Evolutionary conservation across 1,139 yeast genomes (phyloP), one percentile per base, ranked within the genome.

Genomic region (Yamadazyma taylorii): DNA sequence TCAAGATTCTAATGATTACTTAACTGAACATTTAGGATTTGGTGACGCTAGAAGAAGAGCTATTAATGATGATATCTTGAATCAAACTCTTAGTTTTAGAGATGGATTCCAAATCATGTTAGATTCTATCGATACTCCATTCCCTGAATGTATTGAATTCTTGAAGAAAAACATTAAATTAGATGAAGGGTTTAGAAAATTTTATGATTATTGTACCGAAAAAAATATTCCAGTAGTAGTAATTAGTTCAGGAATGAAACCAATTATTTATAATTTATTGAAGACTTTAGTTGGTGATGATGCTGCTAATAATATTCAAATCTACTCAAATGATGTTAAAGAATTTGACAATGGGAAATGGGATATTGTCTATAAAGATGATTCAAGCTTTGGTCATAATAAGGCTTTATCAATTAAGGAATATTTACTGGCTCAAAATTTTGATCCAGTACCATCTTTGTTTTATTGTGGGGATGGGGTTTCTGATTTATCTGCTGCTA

Each of bases 381-480:
- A 85, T 38, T 76, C 95, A 7, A 73, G 80, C 17, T 90, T 88
- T 58, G 99, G 99, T 37, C 99, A 92, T 60, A 97, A 92, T 65
- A 92, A 92, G 68, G 81, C 96, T 33, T 73, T 78, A 38, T 84
- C 94, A 24, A 89, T 90, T 51, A 73, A 76, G 42, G 85, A 87
- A 30, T 85, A 78, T 55, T 76, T 72, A 60, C 50, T 57, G 44
- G 46, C 66, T 59, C 58, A 75, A 70, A 50, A 66, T 53, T 56
- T 63, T 66, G 45, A 38, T 15, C 43, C 35, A 9, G 31, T 42
- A 12, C 89, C 92, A 9, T 67, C 71, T 32, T 71, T 89, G 51
- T 86, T 90, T 59, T 92, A 92, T 69, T 86, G 95, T 56, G 98
- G 98, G 40, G 98, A 92, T 58, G 99, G 99, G 43, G 97, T 92